Conservation (phyloP, 2,329 filamentous ascomycete genomes). For the Penicillium rolfsii region DNA sequence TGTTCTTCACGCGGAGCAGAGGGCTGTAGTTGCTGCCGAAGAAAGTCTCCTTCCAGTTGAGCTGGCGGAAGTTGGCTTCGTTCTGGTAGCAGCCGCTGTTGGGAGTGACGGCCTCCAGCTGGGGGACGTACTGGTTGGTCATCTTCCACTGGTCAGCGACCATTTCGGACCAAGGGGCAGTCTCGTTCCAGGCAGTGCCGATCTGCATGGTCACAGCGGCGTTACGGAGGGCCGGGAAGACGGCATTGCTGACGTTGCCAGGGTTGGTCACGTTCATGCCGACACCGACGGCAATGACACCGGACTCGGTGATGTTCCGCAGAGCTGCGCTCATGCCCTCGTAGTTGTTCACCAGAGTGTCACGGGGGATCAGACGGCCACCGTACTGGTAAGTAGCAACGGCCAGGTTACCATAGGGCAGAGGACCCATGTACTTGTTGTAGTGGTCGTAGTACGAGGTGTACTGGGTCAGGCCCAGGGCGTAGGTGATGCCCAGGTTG, state of each 20-base stretch:
- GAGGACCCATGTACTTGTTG: slow-evolving; percentile 36
- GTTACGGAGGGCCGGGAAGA: slow-evolving; percentile 46
- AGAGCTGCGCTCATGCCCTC: slow-evolving; percentile 35
- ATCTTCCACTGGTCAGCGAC: slow-evolving; percentile 42
- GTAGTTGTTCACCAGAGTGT: slow-evolving; percentile 36
- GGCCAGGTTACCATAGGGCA: slow-evolving; percentile 34
- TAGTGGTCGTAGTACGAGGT: slow-evolving; percentile 42
- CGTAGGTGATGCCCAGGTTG: slow-evolving; percentile 39
- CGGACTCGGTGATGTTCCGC: slow-evolving; percentile 40
- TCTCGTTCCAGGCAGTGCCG: slow-evolving; percentile 43
- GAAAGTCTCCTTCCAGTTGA: slow-evolving; percentile 46
- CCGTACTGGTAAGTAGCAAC: slow-evolving; percentile 36
- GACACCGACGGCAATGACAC: slow-evolving; percentile 43
- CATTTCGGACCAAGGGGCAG: slow-evolving; percentile 43
- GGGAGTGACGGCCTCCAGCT: slow-evolving; percentile 45
- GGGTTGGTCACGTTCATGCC: slow-evolving; percentile 45
- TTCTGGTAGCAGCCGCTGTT: slow-evolving; percentile 48
- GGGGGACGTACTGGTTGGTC: slow-evolving; percentile 45
- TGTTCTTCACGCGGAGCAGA: slow-evolving; percentile 44
- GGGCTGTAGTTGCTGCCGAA: slow-evolving; percentile 48
- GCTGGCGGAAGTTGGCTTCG: slow-evolving; percentile 48
- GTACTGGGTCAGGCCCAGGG: slow-evolving; percentile 33
- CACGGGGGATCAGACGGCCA: slow-evolving; percentile 42
- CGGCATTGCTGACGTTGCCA: slow-evolving; percentile 44
- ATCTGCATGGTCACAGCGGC: slow-evolving; percentile 43